Evolutionary conservation across 768 basidiomycete species (phyloP).

Genomic region (Tylopilus vinaceipallidus): DNA sequence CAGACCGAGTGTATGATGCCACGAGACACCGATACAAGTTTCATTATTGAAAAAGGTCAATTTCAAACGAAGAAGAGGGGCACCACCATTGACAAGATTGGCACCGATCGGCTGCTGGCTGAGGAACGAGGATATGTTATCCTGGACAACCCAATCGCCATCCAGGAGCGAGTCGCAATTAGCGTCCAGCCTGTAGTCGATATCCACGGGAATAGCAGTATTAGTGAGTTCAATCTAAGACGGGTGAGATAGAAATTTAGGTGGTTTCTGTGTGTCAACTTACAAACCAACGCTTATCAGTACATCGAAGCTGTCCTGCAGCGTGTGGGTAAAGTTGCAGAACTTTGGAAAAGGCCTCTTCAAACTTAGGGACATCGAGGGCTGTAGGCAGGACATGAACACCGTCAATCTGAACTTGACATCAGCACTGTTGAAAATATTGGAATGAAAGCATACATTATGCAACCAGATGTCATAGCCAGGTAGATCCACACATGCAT

Average conservation of each 20-base stretch:
- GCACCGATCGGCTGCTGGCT: slow-evolving; percentile 14
- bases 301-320: slow-evolving; percentile 21
- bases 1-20: slow-evolving; percentile 35
- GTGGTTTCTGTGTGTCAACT: background rate
- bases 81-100: slow-evolving; percentile 15
- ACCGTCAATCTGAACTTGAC: slow-evolving; percentile 10
- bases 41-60: slow-evolving; percentile 22
- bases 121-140: slow-evolving; percentile 19
- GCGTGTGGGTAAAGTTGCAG: slow-evolving; percentile 27
- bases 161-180: slow-evolving; percentile 10
- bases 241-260: background rate
- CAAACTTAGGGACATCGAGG: slow-evolving; percentile 17
- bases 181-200: slow-evolving; percentile 7
- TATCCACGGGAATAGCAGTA: slow-evolving; percentile 15
- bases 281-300: slow-evolving; percentile 18
- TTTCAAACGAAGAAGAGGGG: slow-evolving; percentile 28
- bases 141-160: slow-evolving; percentile 29
- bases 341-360: slow-evolving; percentile 22
- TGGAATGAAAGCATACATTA: slow-evolving; percentile 9
- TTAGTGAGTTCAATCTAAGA: slow-evolving; percentile 25
- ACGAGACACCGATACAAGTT: slow-evolving; percentile 33
- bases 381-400: slow-evolving; percentile 19
- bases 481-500: slow-evolving; percentile 15
- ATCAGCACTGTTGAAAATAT: slow-evolving; percentile 2
- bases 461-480: slow-evolving; percentile 24